A percentile compares a stretch with the other conserved stretches of the same genome.
Conservation (phyloP, 23 red algal species). For the Gracilaria vermiculophylla region DNA sequence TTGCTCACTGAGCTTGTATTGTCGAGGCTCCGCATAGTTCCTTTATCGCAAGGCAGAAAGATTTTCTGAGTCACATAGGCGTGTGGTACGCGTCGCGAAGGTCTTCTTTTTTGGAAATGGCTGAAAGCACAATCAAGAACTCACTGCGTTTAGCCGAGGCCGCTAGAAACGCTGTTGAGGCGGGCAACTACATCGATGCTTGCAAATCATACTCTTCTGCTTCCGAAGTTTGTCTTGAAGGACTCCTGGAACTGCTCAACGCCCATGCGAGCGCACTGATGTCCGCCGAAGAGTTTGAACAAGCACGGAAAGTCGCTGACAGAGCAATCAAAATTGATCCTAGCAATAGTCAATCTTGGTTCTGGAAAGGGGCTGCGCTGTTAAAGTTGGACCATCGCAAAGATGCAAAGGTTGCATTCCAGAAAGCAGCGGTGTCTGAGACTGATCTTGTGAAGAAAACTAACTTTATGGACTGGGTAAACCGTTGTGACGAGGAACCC, state of each 20-base stretch:
- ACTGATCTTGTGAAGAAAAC: constrained; percentile 40
- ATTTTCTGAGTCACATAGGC: no score
- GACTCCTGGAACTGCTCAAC: not conserved
- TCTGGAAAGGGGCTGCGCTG: constrained; percentile 37
- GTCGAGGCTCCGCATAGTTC: no score
- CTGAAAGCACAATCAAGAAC: not conserved
- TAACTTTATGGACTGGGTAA: constrained; percentile 31
- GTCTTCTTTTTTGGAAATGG: not conserved
- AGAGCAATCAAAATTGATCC: constrained; percentile 1
- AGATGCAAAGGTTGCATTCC: constrained; percentile 25
- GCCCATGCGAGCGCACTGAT: constrained; percentile 25
- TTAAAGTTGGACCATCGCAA: constrained; percentile 2
- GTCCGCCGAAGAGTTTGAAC: constrained; percentile 30
- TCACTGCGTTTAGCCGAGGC: not conserved
- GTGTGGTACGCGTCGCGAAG: not conserved
- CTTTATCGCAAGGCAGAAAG: no score
- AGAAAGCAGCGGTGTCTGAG: constrained; percentile 41
- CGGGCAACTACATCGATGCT: constrained; percentile 23
- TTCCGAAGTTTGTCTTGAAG: not conserved
- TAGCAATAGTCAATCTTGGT: constrained; percentile 28
- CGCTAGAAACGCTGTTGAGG: constrained; percentile 23
- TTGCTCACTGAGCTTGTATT: not conserved
- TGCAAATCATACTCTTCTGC: not conserved
- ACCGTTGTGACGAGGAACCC: constrained; percentile 12
- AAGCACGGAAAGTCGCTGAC: constrained; percentile 14